Base-by-base conservation (phyloP, 2,329 filamentous ascomycete genomes). In the Pseudogymnoascus sp. region DNA sequence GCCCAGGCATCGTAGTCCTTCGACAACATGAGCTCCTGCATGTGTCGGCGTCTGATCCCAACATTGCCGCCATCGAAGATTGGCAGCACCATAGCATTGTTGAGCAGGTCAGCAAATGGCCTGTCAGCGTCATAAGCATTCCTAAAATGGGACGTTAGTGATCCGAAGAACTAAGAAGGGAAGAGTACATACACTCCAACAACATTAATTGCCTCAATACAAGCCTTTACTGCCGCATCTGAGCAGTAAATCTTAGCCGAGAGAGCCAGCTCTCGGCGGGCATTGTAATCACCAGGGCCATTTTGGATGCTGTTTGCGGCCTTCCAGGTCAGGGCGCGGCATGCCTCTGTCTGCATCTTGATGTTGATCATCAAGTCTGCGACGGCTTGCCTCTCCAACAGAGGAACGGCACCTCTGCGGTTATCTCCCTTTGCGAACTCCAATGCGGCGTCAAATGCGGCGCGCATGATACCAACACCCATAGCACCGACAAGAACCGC, bases 1-100 rank as follows among this genome's bases (percentile, higher is more conserved):
- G 70, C 75, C 80, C 79, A 82, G 1, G 80, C 74, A 66, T 78
- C 71, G 67, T 82, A 83, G 2, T 69, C 74, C 0, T 77, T 73
- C 3, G 69, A 67, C 63, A 76, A 70, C 67, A 82, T 77, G 18
- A 81, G 70, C 63, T 74, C 72, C 67, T 82, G 77, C 63, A 82
- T 66, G 63, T 80, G 77, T 28, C 80, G 72, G 61, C 80, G 75
- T 42, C 81, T 72, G 5, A 83, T 77, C 0, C 81, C 81, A 10
- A 83, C 75, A 69, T 84, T 84, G 0, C 81, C 81, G 0, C 80
- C 80, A 64, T 83, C 81, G 63, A 83, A 83, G 23, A 78, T 76
- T 2, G 79, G 79, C 60, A 82, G 64, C 3, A 75, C 77, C 65
- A 79, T 73, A 0, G 78, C 80, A 64, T 76, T 76, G 37, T 78